Base-by-base conservation (phyloP, 2,329 filamentous ascomycete species). In the Graphiopsis chlorocephala region DNA sequence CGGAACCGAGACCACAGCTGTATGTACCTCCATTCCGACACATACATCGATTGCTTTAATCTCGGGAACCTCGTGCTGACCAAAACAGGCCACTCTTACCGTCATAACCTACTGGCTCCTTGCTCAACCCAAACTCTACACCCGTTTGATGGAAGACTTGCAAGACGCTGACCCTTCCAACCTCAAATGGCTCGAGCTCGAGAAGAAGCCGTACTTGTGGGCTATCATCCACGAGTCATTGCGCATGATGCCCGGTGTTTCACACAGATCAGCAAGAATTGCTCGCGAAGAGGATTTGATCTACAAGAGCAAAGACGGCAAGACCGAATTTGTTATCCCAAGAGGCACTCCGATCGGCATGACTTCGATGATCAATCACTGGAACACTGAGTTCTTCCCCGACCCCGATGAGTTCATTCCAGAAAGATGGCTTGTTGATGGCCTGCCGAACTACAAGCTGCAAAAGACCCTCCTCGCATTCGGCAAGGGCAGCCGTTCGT, bases 171-270 rank as follows among this genome's bases (percentile, higher is more conserved):
- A 57, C 15, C 58, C 65, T 23, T 53, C 60, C 1, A 62, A 62
- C 23, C 48, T 62, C 23, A 55, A 42, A 8, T 62, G 60, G 60
- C 25, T 62, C 60, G 60, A 59, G 15, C 66, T 68, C 12, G 67
- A 68, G 45, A 63, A 61, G 28, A 71, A 81, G 6, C 75, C 79
- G 1, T 82, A 80, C 65, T 77, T 84, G 3, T 75, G 76, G 5
- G 80, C 74, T 1, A 78, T 82, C 5, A 70, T 84, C 53, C 78
- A 77, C 60, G 82, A 84, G 75, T 77, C 74, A 1, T 75, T 83
- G 10, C 78, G 82, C 23, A 63, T 64, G 31, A 59, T 53, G 56
- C 53, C 53, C 20, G 53, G 53, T 14, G 62, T 64, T n/a, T 58
- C 62, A n/a, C 53, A 64, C 47, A 33, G 62, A 2, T 52, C 42